Evolutionary conservation across 345 rosid genomes (phyloP).

Genomic region (Pugionium cornutum): DNA sequence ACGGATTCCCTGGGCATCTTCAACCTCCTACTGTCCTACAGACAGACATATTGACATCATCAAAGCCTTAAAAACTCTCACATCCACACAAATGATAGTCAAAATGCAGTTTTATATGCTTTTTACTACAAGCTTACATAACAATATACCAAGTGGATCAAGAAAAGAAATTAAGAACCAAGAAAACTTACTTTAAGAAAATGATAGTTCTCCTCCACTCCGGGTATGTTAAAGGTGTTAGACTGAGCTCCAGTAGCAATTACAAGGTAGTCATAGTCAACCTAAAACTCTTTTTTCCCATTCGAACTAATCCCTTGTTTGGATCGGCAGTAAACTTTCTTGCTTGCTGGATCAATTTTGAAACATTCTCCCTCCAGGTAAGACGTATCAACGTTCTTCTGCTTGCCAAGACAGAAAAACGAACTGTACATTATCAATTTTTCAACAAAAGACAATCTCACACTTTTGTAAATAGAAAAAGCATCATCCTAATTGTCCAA

Average conservation of each 20-base stretch:
- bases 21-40: too few relatives aligned
- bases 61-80: too few relatives aligned
- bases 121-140: too few relatives aligned
- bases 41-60: too few relatives aligned
- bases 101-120: too few relatives aligned
- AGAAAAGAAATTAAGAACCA: too few relatives aligned
- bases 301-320: slow-evolving; percentile 45
- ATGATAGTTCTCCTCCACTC: slow-evolving; percentile 86
- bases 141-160: too few relatives aligned
- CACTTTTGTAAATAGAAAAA: background rate
- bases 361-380: slow-evolving; percentile 89
- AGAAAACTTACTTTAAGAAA: too few relatives aligned
- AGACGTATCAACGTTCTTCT: slow-evolving; percentile 52
- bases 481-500: slow-evolving; percentile 9
- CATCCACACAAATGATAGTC: too few relatives aligned
- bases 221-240: slow-evolving; percentile 95
- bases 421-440: background rate
- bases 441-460: background rate
- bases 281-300: slow-evolving; percentile 69
- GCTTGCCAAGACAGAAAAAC: slow-evolving; percentile 37
- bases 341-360: slow-evolving; percentile 76
- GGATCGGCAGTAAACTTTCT: slow-evolving; percentile 77
- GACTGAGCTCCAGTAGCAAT: slow-evolving; percentile 94
- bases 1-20: too few relatives aligned
- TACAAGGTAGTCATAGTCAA: slow-evolving; percentile 88